Evolutionary conservation across 768 basidiomycete species (phyloP).

Genomic region (Lactarius evosmus): DNA sequence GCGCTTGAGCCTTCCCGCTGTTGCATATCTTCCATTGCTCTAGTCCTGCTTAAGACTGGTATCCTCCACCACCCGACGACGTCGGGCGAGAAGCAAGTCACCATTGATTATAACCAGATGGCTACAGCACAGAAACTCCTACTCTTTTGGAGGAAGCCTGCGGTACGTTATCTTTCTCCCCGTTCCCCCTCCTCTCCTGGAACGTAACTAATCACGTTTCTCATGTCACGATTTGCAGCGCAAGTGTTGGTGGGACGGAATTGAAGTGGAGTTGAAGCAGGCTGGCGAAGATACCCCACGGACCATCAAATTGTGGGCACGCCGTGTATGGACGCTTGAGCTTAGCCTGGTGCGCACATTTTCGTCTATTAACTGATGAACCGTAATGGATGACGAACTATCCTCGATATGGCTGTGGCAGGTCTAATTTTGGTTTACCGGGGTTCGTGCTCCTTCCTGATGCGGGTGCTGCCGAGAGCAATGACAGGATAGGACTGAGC

Average conservation of each 20-base stretch:
- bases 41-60: slow-evolving; percentile 96
- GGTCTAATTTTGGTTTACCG: slow-evolving; percentile 19
- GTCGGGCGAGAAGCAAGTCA: slow-evolving; percentile 65
- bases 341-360: slow-evolving; percentile 69
- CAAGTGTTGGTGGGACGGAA: slow-evolving; percentile 99
- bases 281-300: slow-evolving; percentile 49
- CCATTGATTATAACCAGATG: slow-evolving; percentile 91
- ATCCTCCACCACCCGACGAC: slow-evolving; percentile 65
- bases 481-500: neutral
- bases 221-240: slow-evolving; percentile 50
- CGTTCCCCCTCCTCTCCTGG: slow-evolving; percentile 15
- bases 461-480: slow-evolving; percentile 3
- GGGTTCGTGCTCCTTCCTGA: neutral
- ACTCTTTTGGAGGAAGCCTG: slow-evolving; percentile 98
- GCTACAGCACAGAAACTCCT: slow-evolving; percentile 95
- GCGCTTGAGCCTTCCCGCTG: slow-evolving; percentile 94
- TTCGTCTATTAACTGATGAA: slow-evolving; percentile 26
- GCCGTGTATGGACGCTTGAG: slow-evolving; percentile 97
- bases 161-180: slow-evolving; percentile 57
- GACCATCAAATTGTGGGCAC: slow-evolving; percentile 89
- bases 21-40: slow-evolving; percentile 97
- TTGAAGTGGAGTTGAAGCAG: slow-evolving; percentile 79
- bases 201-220: slow-evolving; percentile 11
- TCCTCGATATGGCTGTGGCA: slow-evolving; percentile 9
- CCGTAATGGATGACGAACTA: neutral